Evolutionary conservation across 2,329 filamentous ascomycete genomes (phyloP).

Genomic region (Chaetoscypha palmicola): DNA sequence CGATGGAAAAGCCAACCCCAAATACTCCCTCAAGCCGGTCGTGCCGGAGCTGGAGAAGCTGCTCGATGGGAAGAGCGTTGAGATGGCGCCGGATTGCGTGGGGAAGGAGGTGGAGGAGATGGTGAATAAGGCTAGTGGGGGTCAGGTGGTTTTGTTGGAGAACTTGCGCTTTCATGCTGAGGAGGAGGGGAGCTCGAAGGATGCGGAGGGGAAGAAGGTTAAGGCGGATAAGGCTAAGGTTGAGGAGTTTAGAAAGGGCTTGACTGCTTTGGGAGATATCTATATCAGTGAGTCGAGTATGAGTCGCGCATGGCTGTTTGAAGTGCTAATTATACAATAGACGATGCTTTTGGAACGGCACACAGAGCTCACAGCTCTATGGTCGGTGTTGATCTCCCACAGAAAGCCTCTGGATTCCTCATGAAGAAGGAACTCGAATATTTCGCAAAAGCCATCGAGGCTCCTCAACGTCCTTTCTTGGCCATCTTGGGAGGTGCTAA

Average conservation of each 20-base stretch:
- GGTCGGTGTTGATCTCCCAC: conserved; percentile 91
- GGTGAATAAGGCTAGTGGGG: conserved; percentile 74
- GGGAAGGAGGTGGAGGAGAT: conserved; percentile 84
- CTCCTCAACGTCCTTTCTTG: conserved; percentile 89
- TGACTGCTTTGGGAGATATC: conserved; percentile 90
- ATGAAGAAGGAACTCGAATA: conserved; percentile 99
- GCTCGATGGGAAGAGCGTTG: conserved; percentile 68
- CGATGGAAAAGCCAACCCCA: conserved; percentile 79
- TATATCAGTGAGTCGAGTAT: conserved; percentile 72
- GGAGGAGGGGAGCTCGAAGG: conserved; percentile 95
- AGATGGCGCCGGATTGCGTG: conserved; percentile 85
- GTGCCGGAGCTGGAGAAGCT: conserved; percentile 88
- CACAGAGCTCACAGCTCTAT: conserved; percentile 99
- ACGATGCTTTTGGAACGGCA: conserved; percentile 97
- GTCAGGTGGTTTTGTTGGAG: conserved; percentile 85
- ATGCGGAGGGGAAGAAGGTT: conserved; percentile 89
- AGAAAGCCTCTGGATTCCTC: conserved; percentile 96
- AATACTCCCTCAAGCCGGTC: conserved; percentile 93
- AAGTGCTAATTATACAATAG: conserved; percentile 38
- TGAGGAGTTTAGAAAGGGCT: conserved; percentile 85
- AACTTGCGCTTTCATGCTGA: conserved; percentile 98
- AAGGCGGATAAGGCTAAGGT: conserved; percentile 95
- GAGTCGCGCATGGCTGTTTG: not conserved
- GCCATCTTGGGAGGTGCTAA: conserved; percentile 98
- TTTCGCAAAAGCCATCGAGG: conserved; percentile 94